A percentile compares a stretch with the other conserved stretches of the same genome.
Evolutionary conservation across 345 rosid genomes (phyloP).

Genomic region (Garcia nutans): DNA sequence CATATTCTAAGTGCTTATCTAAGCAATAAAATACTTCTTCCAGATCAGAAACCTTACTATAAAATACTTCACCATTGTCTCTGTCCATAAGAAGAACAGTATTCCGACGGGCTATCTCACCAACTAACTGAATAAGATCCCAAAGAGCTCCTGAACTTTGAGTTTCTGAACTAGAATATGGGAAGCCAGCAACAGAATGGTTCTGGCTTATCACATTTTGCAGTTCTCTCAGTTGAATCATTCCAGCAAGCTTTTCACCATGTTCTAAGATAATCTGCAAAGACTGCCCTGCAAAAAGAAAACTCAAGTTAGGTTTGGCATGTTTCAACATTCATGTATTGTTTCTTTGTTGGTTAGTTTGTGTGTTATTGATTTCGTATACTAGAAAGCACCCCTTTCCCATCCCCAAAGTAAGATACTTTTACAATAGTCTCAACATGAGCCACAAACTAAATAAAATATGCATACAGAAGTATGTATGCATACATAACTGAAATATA

Average conservation of each 20-base stretch:
- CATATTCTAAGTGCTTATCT: slow-evolving; percentile 62
- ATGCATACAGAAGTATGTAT: not conserved
- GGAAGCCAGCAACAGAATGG: slow-evolving; percentile 47
- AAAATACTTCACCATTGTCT: slow-evolving; percentile 93
- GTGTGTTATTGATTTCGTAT: not conserved
- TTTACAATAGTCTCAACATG: not conserved
- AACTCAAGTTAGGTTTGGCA: slow-evolving; percentile 10
- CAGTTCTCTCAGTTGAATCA: slow-evolving; percentile 81
- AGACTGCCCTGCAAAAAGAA: slow-evolving; percentile 57
- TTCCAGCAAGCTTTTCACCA: slow-evolving; percentile 93
- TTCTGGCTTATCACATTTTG: slow-evolving; percentile 65
- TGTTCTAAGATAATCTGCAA: slow-evolving; percentile 80
- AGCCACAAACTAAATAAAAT: not conserved
- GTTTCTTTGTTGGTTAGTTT: not conserved
- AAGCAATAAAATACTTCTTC: slow-evolving; percentile 78
- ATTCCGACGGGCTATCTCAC: slow-evolving; percentile 79
- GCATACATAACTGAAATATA: slow-evolving; percentile 4
- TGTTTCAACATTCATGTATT: not conserved
- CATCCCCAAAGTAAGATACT: not conserved
- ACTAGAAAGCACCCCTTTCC: not conserved
- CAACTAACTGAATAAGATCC: slow-evolving; percentile 92
- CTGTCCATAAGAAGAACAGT: slow-evolving; percentile 95
- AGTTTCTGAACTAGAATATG: slow-evolving; percentile 42
- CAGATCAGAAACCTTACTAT: slow-evolving; percentile 90
- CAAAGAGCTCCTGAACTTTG: slow-evolving; percentile 72